Conservation (phyloP, 805 yeast genomes). For the Torulaspora gathmanii region DNA sequence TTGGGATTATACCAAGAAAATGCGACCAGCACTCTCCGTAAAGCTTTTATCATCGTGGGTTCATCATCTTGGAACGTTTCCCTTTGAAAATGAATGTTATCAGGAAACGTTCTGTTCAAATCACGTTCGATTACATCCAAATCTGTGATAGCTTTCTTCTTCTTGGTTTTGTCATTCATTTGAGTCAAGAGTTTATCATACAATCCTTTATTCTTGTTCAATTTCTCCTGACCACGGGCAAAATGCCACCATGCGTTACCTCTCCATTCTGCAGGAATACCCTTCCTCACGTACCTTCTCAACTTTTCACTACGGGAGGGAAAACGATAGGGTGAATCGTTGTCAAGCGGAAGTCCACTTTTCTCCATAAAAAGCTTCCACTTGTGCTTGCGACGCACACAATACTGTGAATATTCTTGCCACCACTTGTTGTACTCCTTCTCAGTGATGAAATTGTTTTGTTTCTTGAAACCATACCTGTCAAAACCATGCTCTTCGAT, state of each 20-base stretch:
- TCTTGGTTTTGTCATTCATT: slow-evolving; percentile 41
- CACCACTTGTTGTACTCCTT: slow-evolving; percentile 74
- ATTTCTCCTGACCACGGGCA: slow-evolving; percentile 74
- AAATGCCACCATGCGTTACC: slow-evolving; percentile 96
- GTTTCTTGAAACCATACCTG: slow-evolving; percentile 82
- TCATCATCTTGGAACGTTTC: slow-evolving; percentile 41
- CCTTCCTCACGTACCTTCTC: slow-evolving; percentile 78
- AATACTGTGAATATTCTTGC: slow-evolving; percentile 56
- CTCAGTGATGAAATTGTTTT: slow-evolving; percentile 47
- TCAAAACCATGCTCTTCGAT: slow-evolving; percentile 43
- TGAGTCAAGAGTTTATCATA: slow-evolving; percentile 65
- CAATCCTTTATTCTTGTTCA: slow-evolving; percentile 65
- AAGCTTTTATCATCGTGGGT: slow-evolving; percentile 59
- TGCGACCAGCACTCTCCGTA: slow-evolving; percentile 76
- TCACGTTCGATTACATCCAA: slow-evolving; percentile 93
- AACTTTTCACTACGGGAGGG: slow-evolving; percentile 77
- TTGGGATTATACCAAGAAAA: slow-evolving; percentile 83
- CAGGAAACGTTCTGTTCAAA: slow-evolving; percentile 91
- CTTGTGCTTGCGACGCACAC: slow-evolving; percentile 61
- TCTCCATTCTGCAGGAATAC: slow-evolving; percentile 96
- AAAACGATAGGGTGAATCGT: slow-evolving; percentile 56
- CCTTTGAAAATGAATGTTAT: slow-evolving; percentile 72
- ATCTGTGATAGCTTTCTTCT: slow-evolving; percentile 39
- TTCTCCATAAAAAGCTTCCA: slow-evolving; percentile 68
- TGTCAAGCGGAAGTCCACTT: slow-evolving; percentile 52